These are phyloP conservation scores for Boeremia exigua DNA, from an alignment of 2,329 filamentous ascomycete species.

Conservation along the genomic window DNA sequence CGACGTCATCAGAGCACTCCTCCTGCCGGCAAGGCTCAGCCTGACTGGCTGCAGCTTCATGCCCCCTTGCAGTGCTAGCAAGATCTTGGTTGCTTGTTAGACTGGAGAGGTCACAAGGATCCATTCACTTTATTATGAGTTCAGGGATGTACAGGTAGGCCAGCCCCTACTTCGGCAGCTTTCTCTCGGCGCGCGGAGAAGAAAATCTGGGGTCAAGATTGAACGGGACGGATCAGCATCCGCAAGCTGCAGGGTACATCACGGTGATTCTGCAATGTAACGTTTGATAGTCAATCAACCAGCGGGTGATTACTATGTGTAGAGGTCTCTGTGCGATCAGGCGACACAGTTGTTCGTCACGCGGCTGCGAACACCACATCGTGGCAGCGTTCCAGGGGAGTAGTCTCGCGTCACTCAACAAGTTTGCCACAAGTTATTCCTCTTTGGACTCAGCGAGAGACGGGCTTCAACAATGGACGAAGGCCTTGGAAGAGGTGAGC, in stretches of 20 bases:
- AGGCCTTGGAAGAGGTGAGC: background rate
- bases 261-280: slow-evolving; percentile 1
- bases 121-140: background rate
- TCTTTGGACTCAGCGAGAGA: background rate
- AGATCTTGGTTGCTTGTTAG: background rate
- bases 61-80: slow-evolving; percentile 11
- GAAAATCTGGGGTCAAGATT: background rate
- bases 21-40: background rate
- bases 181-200: background rate
- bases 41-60: slow-evolving; percentile 4
- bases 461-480: background rate
- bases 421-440: background rate
- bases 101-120: background rate
- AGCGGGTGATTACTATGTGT: background rate
- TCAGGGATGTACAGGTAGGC: background rate
- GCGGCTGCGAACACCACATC: background rate
- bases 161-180: background rate
- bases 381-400: background rate
- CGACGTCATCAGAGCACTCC: slow-evolving; percentile 14
- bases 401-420: background rate
- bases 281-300: background rate
- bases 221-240: slow-evolving; percentile 1
- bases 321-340: slow-evolving; percentile 2
- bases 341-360: background rate
- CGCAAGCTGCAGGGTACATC: background rate